A percentile compares a stretch with the other conserved stretches of the same genome.
phyloP scores from a whole-genome alignment of 768 basidiomycete species.

The Trametes villosa region DNA sequence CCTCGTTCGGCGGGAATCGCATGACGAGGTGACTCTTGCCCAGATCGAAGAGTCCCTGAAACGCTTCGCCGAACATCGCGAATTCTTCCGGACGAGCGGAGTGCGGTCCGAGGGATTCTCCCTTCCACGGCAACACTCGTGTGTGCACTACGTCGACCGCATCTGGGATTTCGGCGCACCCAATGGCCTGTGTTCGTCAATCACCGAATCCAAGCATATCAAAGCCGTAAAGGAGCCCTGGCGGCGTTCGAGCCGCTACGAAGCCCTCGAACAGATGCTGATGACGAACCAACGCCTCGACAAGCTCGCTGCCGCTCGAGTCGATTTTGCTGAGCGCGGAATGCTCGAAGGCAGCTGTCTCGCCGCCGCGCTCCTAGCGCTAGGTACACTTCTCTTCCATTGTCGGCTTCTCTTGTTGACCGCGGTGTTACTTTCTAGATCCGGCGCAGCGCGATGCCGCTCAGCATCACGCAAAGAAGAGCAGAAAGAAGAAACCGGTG shows the following conservation, averaged over 20 bases:
- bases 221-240: neutral
- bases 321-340: neutral
- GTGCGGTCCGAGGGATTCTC: neutral
- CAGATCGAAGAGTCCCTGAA: neutral
- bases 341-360: neutral
- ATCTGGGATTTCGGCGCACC: neutral
- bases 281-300: neutral
- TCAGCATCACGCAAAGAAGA: too few species aligned
- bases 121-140: neutral
- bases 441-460: too few species aligned
- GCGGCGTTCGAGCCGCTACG: neutral
- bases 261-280: neutral
- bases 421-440: too few species aligned
- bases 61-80: neutral
- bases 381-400: neutral
- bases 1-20: conserved; percentile 21
- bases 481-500: too few species aligned
- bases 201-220: neutral
- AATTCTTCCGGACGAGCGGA: neutral
- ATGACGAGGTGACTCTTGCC: conserved; percentile 12
- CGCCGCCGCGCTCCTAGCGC: neutral
- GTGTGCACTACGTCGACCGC: neutral
- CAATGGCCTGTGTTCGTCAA: neutral
- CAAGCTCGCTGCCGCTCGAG: neutral
- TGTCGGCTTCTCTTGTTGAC: too few species aligned